Percentiles rank a stretch among this genome's conserved stretches.
phyloP scores from a whole-genome alignment of 2,329 filamentous ascomycete genomes.

The Aspergillus fischeri region DNA sequence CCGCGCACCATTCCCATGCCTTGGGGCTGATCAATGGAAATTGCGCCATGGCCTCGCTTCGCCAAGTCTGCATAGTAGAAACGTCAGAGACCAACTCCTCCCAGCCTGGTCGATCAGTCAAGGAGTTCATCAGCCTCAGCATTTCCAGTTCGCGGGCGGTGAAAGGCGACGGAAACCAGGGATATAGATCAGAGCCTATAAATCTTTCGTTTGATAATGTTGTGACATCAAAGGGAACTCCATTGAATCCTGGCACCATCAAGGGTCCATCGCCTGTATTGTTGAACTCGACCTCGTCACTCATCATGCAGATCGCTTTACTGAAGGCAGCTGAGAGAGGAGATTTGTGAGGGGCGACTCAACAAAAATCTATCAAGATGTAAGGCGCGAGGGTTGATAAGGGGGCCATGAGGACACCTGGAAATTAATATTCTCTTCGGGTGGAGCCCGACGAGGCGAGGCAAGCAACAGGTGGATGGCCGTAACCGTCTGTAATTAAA shows the following conservation, averaged over 20 bases:
- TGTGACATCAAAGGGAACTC: neutral
- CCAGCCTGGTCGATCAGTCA: conserved; percentile 8
- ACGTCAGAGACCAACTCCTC: conserved; percentile 1
- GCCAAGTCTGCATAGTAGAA: neutral
- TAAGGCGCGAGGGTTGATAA: neutral
- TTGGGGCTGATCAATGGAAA: conserved; percentile 8
- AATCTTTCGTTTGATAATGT: neutral
- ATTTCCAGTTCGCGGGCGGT: conserved; percentile 7
- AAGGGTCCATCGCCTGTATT: neutral
- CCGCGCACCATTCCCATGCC: conserved; percentile 12
- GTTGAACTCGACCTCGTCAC: neutral
- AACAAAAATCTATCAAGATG: neutral
- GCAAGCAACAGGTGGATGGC: neutral
- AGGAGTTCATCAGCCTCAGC: conserved; percentile 4
- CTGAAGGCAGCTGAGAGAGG: neutral
- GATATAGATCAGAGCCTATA: neutral
- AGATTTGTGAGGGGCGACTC: neutral
- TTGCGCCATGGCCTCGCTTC: conserved; percentile 1
- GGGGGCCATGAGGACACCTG: neutral
- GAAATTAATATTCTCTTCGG: neutral
- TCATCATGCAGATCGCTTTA: neutral
- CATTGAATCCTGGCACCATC: neutral
- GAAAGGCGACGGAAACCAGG: neutral
- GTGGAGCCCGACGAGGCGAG: neutral
- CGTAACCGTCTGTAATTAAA: neutral